Evolutionary conservation across 169 alveolate species (phyloP), one percentile per base, ranked within the genome.

Genomic region (Plasmodium reichenowi): DNA sequence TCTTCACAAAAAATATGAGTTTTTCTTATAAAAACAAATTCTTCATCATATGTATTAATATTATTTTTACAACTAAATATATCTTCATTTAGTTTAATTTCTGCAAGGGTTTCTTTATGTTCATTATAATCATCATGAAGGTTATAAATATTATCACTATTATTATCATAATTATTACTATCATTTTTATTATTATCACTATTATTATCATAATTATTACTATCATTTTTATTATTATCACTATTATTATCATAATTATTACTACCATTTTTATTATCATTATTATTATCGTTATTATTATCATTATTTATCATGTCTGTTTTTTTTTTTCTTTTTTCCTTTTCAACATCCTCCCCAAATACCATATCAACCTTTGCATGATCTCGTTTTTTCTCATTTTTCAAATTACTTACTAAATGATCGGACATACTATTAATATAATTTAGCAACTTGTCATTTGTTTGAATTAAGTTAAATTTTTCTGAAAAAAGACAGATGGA

Each of bases 1-100:
- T 68, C 73, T 24, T 67, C 72, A 29, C 91, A 83, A 60, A 83
- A 83, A 38, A 83, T 56, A 52, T 83, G 91, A 29, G 85, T 83
- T 56, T 56, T 83, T 68, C 66, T 67, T 64, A 78, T 71, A 22
- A 59, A 26, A n/a, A 66, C 12, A 70, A 78, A 78, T 29, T 78
- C 89, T 26, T 26, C 22, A 66, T 66, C 32, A 54, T 54, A 54
- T 2, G 29, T 17, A 60, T 60, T 60, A 17, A 0, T 7, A 38
- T 67, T 67, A 8, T 29, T 29, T 3, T n/a, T 26, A 38, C 47
- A 38, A 38, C 47, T 38, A 38, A 38, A 38, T 5, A 38, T 6
- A 9, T 24, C 12, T 13, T 63, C 10, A 5, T 38, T 38, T 2
- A 38, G 5, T 38, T 38, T 5, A 38, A 38, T 38, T 38, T 38